Evolutionary conservation across 2,329 filamentous ascomycete species (phyloP).

Genomic region (Metarhizium guizhouense): DNA sequence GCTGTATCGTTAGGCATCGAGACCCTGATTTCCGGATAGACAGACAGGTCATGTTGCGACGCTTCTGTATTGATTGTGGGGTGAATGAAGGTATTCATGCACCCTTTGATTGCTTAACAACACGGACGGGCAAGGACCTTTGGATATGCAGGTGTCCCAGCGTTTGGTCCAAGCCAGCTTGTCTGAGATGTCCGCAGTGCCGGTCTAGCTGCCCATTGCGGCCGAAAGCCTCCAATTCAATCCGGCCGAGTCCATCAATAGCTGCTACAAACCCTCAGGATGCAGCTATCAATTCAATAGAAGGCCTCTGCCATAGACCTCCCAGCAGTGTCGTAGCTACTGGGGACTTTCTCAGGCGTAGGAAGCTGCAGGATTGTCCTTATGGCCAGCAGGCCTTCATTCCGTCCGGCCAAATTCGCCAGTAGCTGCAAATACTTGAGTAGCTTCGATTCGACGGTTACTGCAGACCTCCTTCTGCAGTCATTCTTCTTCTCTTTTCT

Average conservation of each 20-base stretch:
- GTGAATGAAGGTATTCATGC: conserved; percentile 27
- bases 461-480: no score
- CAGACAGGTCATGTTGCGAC: conserved; percentile 23
- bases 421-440: no score
- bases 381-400: no score
- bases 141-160: conserved; percentile 30
- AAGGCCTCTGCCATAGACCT: background rate
- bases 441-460: no score
- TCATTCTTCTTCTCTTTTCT: no score
- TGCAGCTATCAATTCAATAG: background rate
- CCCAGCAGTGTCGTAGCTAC: no score
- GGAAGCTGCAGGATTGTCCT: no score
- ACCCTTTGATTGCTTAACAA: conserved; percentile 27
- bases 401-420: no score
- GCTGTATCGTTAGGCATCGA: conserved; percentile 20
- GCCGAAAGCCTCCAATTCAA: conserved; percentile 9
- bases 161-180: conserved; percentile 27
- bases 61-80: conserved; percentile 34
- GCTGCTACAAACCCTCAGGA: background rate
- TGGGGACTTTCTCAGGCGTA: no score
- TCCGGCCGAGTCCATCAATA: no score
- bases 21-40: conserved; percentile 17
- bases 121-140: conserved; percentile 26
- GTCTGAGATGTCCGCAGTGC: conserved; percentile 26
- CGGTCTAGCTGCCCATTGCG: conserved; percentile 25